A percentile compares a stretch with the other conserved stretches of the same genome.
Conservation (phyloP, 805 yeast genomes). For the Metschnikowia gelsemii region DNA sequence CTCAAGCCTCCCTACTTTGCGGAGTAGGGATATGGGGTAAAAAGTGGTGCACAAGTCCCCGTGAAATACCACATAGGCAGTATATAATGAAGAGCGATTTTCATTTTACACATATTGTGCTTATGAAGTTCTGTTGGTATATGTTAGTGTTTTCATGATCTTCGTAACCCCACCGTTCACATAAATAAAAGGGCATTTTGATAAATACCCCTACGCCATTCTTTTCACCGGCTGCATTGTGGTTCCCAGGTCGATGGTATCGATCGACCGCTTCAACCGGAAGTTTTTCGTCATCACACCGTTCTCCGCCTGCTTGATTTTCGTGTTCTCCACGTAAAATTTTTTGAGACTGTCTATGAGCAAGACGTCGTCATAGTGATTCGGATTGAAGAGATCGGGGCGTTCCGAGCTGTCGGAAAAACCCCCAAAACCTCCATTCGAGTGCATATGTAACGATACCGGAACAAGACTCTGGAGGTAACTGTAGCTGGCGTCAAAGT, state of each 20-base stretch:
- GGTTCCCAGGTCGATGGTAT: conserved; percentile 7
- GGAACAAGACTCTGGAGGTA: conserved; percentile 23
- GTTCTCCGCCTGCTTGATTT: conserved; percentile 29
- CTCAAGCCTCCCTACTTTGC: too few species aligned
- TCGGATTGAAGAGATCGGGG: conserved; percentile 22
- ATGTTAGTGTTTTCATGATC: too few species aligned
- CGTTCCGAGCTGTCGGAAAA: not conserved
- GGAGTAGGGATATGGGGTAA: too few species aligned
- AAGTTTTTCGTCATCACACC: conserved; percentile 29
- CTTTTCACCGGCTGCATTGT: conserved; percentile 8
- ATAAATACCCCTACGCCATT: too few species aligned
- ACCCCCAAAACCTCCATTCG: not conserved
- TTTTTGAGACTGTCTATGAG: conserved; percentile 41
- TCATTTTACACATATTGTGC: too few species aligned
- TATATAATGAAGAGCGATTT: too few species aligned
- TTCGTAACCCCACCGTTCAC: too few species aligned
- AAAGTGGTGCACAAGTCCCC: too few species aligned
- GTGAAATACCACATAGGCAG: too few species aligned
- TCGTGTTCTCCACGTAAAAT: conserved; percentile 34
- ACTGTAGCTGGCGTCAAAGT: conserved; percentile 31
- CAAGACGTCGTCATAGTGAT: conserved; percentile 40
- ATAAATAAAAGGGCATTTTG: too few species aligned
- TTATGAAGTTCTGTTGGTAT: too few species aligned
- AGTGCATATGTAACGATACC: not conserved
- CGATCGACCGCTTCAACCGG: conserved; percentile 28